Conservation (phyloP, 441 rosid genomes). For the Brassica balearica region DNA sequence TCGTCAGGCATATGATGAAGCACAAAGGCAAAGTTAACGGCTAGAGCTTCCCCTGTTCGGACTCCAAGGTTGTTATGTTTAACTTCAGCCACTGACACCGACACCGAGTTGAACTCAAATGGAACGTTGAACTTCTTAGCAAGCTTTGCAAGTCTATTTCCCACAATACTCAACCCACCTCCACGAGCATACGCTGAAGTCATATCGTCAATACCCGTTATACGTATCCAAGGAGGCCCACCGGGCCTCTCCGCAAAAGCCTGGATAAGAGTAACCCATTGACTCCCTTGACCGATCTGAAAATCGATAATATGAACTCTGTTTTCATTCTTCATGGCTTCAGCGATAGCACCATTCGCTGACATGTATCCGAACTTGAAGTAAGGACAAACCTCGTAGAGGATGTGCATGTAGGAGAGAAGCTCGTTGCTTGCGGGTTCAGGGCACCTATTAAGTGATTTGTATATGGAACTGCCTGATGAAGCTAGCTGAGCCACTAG, state of each 20-base stretch:
- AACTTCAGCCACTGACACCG: constrained; percentile 62
- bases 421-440: constrained; percentile 83
- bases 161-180: constrained; percentile 72
- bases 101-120: constrained; percentile 67
- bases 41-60: constrained; percentile 71
- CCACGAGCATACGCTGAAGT: constrained; percentile 84
- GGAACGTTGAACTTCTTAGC: constrained; percentile 72
- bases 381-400: constrained; percentile 89
- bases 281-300: constrained; percentile 85
- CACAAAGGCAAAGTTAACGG: constrained; percentile 84
- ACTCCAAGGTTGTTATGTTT: constrained; percentile 54
- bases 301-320: constrained; percentile 84
- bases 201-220: constrained; percentile 80
- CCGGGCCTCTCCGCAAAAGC: constrained; percentile 85
- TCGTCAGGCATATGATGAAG: constrained; percentile 90
- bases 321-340: constrained; percentile 77
- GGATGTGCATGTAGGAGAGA: constrained; percentile 73
- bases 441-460: constrained; percentile 60
- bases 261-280: constrained; percentile 84
- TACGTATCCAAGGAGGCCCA: constrained; percentile 78
- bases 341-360: constrained; percentile 92
- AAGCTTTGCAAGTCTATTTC: constrained; percentile 65
- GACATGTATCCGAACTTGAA: constrained; percentile 95
- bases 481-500: constrained; percentile 74
- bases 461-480: constrained; percentile 74